phyloP scores from a whole-genome alignment of 2,329 filamentous ascomycete genomes.

The Sclerotinia nivalis region DNA sequence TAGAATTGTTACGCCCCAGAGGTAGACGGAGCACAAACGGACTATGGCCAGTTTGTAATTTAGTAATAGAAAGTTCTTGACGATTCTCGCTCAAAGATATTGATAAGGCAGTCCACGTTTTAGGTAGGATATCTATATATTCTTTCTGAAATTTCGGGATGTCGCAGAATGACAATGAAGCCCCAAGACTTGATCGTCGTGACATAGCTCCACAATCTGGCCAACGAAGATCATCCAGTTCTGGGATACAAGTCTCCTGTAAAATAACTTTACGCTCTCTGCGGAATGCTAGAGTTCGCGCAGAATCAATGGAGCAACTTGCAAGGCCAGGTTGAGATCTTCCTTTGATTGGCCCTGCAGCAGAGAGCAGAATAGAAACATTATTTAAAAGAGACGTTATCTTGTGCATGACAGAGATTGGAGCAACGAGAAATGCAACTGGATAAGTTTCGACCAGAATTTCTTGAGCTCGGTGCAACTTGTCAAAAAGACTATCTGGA shows the following conservation, averaged over 20 bases:
- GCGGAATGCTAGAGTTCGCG: conserved; percentile 66
- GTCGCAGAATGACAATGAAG: conserved; percentile 46
- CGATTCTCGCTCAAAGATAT: conserved; percentile 78
- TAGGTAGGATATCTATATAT: conserved; percentile 83
- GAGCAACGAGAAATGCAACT: conserved; percentile 51
- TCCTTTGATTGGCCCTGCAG: conserved; percentile 53
- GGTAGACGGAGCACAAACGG: conserved; percentile 89
- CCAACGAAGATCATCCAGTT: conserved; percentile 46
- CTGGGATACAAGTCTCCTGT: conserved; percentile 32
- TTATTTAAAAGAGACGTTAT: conserved; percentile 65
- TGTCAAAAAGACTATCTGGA: conserved; percentile 44
- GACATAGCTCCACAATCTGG: conserved; percentile 30
- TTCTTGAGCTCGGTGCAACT: conserved; percentile 64
- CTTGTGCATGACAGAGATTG: conserved; percentile 57
- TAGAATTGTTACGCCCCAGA: conserved; percentile 76
- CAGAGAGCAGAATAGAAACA: conserved; percentile 65
- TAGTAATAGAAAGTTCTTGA: conserved; percentile 87
- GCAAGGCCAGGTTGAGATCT: conserved; percentile 57
- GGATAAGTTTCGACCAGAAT: conserved; percentile 63
- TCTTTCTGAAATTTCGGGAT: conserved; percentile 70
- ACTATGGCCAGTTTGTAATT: conserved; percentile 70
- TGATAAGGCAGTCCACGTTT: conserved; percentile 81
- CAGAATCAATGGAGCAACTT: conserved; percentile 66
- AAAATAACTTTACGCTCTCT: conserved; percentile 60
- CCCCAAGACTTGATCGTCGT: conserved; percentile 50